These are phyloP conservation scores for Pyracantha coccinea DNA, from an alignment of 331 rosid genomes.

Conservation along the genomic window DNA sequence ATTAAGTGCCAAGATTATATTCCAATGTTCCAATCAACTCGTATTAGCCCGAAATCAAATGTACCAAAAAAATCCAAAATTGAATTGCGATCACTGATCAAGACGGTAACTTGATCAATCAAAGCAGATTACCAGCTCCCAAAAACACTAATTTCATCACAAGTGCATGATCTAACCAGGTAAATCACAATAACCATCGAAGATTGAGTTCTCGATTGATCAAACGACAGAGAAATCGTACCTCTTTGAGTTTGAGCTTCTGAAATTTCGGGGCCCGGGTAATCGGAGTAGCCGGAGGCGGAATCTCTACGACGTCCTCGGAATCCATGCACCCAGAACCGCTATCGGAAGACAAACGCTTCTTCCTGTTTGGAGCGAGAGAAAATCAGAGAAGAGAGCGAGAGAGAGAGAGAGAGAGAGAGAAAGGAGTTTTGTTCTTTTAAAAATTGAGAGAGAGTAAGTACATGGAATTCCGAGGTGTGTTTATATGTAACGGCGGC, in stretches of 20 bases:
- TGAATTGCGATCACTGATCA: not conserved
- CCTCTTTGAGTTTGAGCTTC: constrained; percentile 34
- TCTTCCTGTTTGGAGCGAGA: constrained; percentile 27
- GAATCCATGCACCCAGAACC: constrained; percentile 34
- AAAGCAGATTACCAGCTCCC: not conserved
- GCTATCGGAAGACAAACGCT: constrained; percentile 10
- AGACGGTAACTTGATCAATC: not conserved
- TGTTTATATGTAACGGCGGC: constrained; percentile 21
- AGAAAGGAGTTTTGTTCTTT: not conserved
- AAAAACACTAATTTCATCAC: not conserved
- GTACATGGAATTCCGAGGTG: constrained; percentile 27
- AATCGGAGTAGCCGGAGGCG: constrained; percentile 32
- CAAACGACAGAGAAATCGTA: not conserved
- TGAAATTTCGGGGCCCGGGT: constrained; percentile 11
- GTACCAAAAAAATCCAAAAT: not conserved
- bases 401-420: constrained; percentile 8
- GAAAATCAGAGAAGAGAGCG: constrained; percentile 17
- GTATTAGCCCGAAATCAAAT: not conserved
- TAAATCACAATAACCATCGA: not conserved
- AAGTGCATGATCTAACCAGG: not conserved
- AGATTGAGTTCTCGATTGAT: not conserved
- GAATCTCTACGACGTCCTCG: constrained; percentile 45
- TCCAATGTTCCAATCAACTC: not conserved
- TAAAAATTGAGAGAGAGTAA: not conserved
- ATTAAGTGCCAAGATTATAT: not conserved